Evolutionary conservation across 805 yeast genomes (phyloP).

Genomic region (Blastobotrys parvus): DNA sequence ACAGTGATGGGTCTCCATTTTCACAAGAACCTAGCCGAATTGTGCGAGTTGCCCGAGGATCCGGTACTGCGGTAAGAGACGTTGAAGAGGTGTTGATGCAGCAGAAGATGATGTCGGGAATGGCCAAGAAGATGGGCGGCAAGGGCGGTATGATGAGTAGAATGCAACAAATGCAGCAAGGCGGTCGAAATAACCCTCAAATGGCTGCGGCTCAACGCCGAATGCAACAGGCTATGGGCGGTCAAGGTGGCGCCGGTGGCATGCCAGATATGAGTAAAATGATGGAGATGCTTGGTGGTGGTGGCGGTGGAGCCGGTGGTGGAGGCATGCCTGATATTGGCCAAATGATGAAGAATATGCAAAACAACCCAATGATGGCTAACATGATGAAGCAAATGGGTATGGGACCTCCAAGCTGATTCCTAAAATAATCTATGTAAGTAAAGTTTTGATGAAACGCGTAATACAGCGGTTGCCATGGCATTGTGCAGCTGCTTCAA

Average conservation of each 20-base stretch:
- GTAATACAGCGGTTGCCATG: too few relatives aligned
- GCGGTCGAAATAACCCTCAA: conserved; percentile 28
- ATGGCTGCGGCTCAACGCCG: conserved; percentile 41
- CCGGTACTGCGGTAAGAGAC: conserved; percentile 87
- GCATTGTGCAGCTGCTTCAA: too few relatives aligned
- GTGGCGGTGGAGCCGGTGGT: conserved; percentile 30
- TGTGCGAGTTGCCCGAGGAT: conserved; percentile 85
- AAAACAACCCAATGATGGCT: conserved; percentile 39
- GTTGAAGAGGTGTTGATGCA: conserved; percentile 89
- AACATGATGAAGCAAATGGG: conserved; percentile 47
- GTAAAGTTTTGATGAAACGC: too few relatives aligned
- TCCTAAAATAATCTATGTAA: too few relatives aligned
- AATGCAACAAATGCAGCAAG: conserved; percentile 30
- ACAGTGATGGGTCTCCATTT: conserved; percentile 78
- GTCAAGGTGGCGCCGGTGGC: conserved; percentile 38
- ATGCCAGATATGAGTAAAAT: conserved; percentile 41
- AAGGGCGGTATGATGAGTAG: conserved; percentile 43
- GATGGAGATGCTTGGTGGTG: conserved; percentile 46
- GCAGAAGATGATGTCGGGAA: conserved; percentile 86
- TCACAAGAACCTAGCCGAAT: conserved; percentile 76
- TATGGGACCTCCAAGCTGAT: too few relatives aligned
- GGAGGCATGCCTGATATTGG: conserved; percentile 63
- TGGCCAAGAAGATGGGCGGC: conserved; percentile 68
- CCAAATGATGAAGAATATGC: conserved; percentile 53
- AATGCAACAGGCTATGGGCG: conserved; percentile 40